A percentile compares a stretch with the other conserved stretches of the same genome.
Evolutionary conservation across 176 grass and related monocot genomes (phyloP).

Genomic region (Avena atlantica): DNA sequence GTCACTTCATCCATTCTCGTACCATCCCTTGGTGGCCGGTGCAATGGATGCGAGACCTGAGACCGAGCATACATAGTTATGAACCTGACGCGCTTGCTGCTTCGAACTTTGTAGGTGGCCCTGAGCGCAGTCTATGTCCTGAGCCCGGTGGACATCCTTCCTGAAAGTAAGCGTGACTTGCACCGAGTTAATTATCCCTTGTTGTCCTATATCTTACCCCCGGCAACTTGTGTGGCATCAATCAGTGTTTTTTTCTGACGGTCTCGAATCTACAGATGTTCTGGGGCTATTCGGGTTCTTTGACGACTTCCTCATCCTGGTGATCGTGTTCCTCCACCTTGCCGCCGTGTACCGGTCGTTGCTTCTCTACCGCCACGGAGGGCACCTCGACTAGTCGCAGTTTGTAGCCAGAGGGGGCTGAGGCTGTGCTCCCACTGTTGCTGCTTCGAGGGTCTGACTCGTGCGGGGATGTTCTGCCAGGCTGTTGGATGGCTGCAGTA

Average conservation of each 20-base stretch:
- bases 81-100: constrained; percentile 30
- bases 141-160: constrained; percentile 88
- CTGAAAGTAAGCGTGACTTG: constrained; percentile 58
- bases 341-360: constrained; percentile 82
- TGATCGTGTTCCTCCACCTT: constrained; percentile 89
- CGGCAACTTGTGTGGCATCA: background rate
- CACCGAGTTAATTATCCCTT: background rate
- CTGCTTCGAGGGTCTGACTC: background rate
- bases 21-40: constrained; percentile 6
- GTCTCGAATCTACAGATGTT: constrained; percentile 51
- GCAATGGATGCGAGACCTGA: constrained; percentile 26
- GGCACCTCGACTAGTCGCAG: background rate
- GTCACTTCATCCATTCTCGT: constrained; percentile 44
- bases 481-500: too few relatives aligned
- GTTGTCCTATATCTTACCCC: background rate
- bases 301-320: constrained; percentile 75
- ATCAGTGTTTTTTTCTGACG: background rate
- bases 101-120: constrained; percentile 63
- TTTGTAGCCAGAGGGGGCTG: background rate
- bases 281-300: constrained; percentile 75
- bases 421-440: background rate
- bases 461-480: background rate
- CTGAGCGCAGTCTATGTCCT: constrained; percentile 84
- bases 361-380: constrained; percentile 88
- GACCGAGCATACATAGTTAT: background rate